These are phyloP conservation scores for Populus trichocarpa DNA, from an alignment of 441 rosid species.

Conservation along the genomic window DNA sequence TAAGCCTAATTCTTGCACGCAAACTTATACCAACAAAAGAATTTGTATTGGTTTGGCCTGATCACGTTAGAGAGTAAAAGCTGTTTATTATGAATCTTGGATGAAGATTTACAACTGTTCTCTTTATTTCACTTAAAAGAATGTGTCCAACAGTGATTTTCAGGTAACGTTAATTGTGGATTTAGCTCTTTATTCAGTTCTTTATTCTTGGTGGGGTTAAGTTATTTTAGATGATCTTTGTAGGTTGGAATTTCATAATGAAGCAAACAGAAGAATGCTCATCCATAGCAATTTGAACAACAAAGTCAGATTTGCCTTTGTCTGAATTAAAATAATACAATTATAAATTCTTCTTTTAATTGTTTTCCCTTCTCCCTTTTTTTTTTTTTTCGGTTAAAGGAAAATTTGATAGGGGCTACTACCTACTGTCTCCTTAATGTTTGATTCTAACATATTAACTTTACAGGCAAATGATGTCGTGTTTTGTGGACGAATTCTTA, in stretches of 20 bases:
- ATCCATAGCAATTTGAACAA: neutral
- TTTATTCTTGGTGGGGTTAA: neutral
- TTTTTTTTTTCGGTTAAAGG: neutral
- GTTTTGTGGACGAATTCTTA: slow-evolving; percentile 94
- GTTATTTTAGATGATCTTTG: neutral
- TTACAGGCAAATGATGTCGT: slow-evolving; percentile 93
- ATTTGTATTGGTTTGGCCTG: neutral
- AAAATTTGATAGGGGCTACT: neutral
- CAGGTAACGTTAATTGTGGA: neutral
- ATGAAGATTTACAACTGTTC: neutral
- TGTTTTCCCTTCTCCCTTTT: neutral
- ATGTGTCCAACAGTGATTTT: neutral
- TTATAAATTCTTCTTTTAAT: neutral
- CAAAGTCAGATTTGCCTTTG: neutral
- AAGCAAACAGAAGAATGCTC: neutral
- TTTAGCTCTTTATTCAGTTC: neutral
- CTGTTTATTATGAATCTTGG: neutral
- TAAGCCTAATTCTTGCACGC: neutral
- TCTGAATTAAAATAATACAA: neutral
- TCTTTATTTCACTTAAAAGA: neutral
- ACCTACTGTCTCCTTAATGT: neutral
- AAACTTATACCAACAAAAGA: neutral
- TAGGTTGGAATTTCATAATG: neutral
- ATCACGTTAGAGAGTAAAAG: neutral
- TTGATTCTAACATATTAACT: slow-evolving; percentile 17